Evolutionary conservation across 164 flowering plant species (phyloP), one percentile per base, ranked within the genome.

Genomic region (Brasenia schreberi): DNA sequence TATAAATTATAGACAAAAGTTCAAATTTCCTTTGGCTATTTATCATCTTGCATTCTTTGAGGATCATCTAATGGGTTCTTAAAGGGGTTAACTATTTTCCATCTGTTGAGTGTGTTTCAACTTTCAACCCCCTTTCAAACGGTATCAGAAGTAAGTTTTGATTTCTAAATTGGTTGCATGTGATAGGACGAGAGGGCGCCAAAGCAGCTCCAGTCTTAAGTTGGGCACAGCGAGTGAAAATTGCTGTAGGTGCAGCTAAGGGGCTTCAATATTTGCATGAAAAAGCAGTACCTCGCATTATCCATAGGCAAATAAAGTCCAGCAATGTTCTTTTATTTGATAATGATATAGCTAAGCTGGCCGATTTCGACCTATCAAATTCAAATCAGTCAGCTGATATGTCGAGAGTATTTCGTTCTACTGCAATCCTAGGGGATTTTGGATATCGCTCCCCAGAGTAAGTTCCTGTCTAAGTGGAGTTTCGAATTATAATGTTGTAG

Each of bases 361-460:
- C 89, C 63, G 95, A 90, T 75, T 87, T 90, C 76, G 89, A 90
- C 72, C 69, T 90, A 77, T 90, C 94, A 64, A 23, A 23, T 23
- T 88, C 92, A 63, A 90, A 90, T 80, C 89, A 90, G 80, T 84
- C 92, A 59, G 92, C 97, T 72, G 95, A 88, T 71, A 76, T 64
- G 76, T 87, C 95, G 59, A 92, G 94, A 59, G 87, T 92, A 18
- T 88, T 90, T 66, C 95, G 88, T 73, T 90, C 97, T 19, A 90
- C 97, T 44, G 94, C 92, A 76, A 94, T 90, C 67, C 89, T 90
- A 67, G 95, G 94, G 66, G 84, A 89, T 45, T 88, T 88, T 77
- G 95, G 97, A 74, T 90, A 86, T 79, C 97, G 88, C 79, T 94
- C 97, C 66, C 97, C 97, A n/a, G 97, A 90, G 97, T 86, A 80